Base-by-base conservation (phyloP, 2,329 filamentous ascomycete genomes). In the Alternaria postmessia region DNA sequence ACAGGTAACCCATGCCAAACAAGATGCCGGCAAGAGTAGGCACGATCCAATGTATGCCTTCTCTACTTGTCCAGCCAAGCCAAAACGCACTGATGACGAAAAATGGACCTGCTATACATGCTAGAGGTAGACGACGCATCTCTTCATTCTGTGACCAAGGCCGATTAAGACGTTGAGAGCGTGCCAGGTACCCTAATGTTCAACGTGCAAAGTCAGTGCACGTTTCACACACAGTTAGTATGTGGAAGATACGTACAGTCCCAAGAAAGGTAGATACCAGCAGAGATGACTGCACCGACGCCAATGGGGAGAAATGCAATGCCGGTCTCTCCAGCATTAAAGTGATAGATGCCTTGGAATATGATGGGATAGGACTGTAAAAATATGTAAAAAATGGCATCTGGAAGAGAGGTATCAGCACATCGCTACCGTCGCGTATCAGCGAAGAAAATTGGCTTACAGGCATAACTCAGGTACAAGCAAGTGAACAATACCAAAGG, bases 401-500 rank as follows among this genome's bases (percentile, higher is more conserved):
- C 74, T 77, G 41, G 4, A n/a, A 24, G 24, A 3, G 14, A 16
- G 20, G 5, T 32, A 26, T 66, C 30, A 61, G 53, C 18, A 34
- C 12, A 43, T 16, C 14, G 20, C 26, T 20, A 6, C 24, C 5
- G 14, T 34, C 11, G 32, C 5, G 26, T 38, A 11, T 24, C 32
- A 11, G 22, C 12, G n/a, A 30, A 42, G 72, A n/a, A 26, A 16
- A 7, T 22, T 22, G 11, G 60, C 73, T 57, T 66, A 77, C 93
- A 94, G 8, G 78, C 81, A 49, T 83, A 80, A 34, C 88, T 84
- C 28, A 94, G 81, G 34, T 91, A 88, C 11, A 93, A 82, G 75
- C 93, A 94, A 1, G 86, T 87, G 49, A 88, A 89, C 24, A 88
- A 82, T 7, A 94, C 90, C 51, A 94, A 90, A 49, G 89, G 88